phyloP scores from a whole-genome alignment of 352 stramenopile genomes.

The Phytophthora ramorum region DNA sequence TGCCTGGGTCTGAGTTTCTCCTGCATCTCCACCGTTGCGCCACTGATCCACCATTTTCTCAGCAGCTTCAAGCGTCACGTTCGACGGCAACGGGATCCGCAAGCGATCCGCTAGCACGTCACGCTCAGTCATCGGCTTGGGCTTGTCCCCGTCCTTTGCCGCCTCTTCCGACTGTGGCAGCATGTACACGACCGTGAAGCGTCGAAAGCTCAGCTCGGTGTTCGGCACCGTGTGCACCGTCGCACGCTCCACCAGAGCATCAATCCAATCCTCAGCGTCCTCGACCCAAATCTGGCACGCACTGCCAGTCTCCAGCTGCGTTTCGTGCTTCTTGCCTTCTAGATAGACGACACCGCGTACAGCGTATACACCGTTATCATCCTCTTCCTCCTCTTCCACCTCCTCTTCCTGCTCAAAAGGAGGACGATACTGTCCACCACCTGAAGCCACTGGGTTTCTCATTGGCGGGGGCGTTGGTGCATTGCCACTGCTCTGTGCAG shows the following conservation, averaged over 20 bases:
- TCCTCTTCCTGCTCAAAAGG: constrained; percentile 18
- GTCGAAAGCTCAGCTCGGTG: constrained; percentile 65
- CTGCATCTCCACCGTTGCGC: constrained; percentile 32
- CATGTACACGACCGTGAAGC: constrained; percentile 78
- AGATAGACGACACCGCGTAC: constrained; percentile 78
- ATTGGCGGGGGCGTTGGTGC: neutral
- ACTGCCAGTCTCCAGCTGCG: constrained; percentile 71
- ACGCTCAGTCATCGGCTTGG: constrained; percentile 50
- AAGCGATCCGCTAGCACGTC: constrained; percentile 66
- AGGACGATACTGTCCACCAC: constrained; percentile 14
- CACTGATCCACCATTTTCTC: constrained; percentile 69
- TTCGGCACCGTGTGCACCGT: constrained; percentile 71
- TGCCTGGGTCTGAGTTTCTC: constrained; percentile 10
- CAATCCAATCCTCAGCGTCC: constrained; percentile 74
- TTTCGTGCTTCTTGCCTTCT: constrained; percentile 80
- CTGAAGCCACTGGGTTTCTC: neutral
- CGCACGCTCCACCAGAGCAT: constrained; percentile 73
- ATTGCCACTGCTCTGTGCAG: neutral
- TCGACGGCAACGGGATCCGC: constrained; percentile 69
- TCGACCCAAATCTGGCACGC: constrained; percentile 87
- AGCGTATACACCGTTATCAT: constrained; percentile 76
- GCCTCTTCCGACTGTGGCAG: constrained; percentile 29
- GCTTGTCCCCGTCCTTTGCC: constrained; percentile 17
- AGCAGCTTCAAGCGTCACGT: constrained; percentile 67
- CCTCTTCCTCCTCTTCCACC: constrained; percentile 49